A percentile compares a stretch with the other conserved stretches of the same genome.
phyloP scores from a whole-genome alignment of 768 basidiomycete species.

The Coprinopsis sp. region DNA sequence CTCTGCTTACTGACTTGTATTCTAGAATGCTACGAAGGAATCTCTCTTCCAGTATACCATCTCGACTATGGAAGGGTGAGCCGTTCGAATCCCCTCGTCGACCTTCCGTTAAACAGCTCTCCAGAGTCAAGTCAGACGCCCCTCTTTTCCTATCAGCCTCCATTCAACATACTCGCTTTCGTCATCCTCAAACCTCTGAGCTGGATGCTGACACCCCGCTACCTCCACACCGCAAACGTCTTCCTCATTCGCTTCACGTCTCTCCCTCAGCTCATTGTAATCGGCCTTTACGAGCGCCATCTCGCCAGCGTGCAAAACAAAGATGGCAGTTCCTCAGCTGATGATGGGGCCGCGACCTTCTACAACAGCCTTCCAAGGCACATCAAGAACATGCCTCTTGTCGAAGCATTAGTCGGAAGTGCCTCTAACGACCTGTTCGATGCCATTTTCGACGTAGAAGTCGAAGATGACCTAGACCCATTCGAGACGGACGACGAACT shows the following conservation, averaged over 20 bases:
- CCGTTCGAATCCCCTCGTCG: not conserved
- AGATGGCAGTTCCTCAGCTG: constrained; percentile 48
- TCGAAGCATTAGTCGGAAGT: constrained; percentile 75
- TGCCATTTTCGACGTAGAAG: constrained; percentile 73
- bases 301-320: constrained; percentile 45
- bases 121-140: constrained; percentile 82
- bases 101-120: not conserved
- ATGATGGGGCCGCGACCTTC: constrained; percentile 48
- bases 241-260: constrained; percentile 81
- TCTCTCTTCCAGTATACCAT: constrained; percentile 87
- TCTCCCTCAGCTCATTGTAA: constrained; percentile 72
- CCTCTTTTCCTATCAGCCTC: constrained; percentile 90
- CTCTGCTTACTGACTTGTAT: constrained; percentile 1
- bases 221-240: constrained; percentile 80
- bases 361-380: constrained; percentile 65
- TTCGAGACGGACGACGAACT: constrained; percentile 47
- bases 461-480: constrained; percentile 40
- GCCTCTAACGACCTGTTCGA: constrained; percentile 64
- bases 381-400: constrained; percentile 67
- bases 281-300: constrained; percentile 77
- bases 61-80: constrained; percentile 81
- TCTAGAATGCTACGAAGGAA: constrained; percentile 50
- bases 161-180: constrained; percentile 83
- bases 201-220: constrained; percentile 68
- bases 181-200: constrained; percentile 74